Evolutionary conservation across 1,284 basidiomycete species (phyloP).

Genomic region (Stereum hirsutum): DNA sequence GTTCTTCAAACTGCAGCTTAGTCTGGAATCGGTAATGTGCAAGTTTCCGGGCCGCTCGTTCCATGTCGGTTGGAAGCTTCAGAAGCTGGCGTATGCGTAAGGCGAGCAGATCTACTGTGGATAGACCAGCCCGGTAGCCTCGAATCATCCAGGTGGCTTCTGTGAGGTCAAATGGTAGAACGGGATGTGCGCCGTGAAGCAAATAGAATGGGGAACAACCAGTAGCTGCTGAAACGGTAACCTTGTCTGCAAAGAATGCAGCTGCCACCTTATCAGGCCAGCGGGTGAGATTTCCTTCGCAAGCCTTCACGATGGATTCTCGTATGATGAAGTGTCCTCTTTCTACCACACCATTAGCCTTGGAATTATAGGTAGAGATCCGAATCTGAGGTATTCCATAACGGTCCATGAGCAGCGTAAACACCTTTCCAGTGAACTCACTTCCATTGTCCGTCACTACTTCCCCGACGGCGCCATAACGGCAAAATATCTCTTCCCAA

Average conservation of each 20-base stretch:
- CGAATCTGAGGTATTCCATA: constrained; percentile 8
- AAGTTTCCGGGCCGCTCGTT: constrained; percentile 5
- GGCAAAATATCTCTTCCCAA: constrained; percentile 23
- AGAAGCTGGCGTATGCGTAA: constrained; percentile 10
- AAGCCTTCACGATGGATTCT: constrained; percentile 10
- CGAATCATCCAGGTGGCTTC: constrained; percentile 20
- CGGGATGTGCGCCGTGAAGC: constrained; percentile 18
- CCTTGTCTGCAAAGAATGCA: constrained; percentile 13
- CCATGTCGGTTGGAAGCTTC: constrained; percentile 10
- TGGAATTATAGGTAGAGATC: constrained; percentile 11
- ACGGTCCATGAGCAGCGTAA: background rate
- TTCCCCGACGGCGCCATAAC: constrained; percentile 20
- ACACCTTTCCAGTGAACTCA: constrained; percentile 14
- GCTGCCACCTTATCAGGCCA: constrained; percentile 8
- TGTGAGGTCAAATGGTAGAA: constrained; percentile 20
- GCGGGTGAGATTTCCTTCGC: constrained; percentile 1
- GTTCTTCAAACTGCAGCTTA: constrained; percentile 10
- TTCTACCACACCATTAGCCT: constrained; percentile 15
- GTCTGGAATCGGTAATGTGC: constrained; percentile 8
- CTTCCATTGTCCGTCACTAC: constrained; percentile 26
- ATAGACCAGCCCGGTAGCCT: constrained; percentile 5
- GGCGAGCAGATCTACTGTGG: constrained; percentile 9
- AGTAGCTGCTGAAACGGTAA: constrained; percentile 8
- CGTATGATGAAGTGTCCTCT: constrained; percentile 11
- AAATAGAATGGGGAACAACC: constrained; percentile 17